Base-by-base conservation (phyloP, 106 monocot genomes). In the Phalaenopsis aphrodite region DNA sequence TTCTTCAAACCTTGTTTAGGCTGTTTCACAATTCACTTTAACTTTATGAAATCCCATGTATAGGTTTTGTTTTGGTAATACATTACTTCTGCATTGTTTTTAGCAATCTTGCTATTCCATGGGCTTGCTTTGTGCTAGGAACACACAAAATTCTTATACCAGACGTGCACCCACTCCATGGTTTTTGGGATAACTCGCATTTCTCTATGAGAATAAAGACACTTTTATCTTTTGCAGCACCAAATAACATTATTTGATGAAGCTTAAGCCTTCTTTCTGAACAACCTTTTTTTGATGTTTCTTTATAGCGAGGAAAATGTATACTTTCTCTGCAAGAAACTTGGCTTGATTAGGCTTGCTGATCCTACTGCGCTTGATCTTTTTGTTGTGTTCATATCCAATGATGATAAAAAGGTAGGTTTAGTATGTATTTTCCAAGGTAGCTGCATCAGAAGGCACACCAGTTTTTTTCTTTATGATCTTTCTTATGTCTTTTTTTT, bases 331-430 rank as follows among this genome's bases (percentile, higher is more conserved):
- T 97, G 96, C 80, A 93, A 92, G 88, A 87, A 88, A 67, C 84
- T 97, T 18, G 75, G 67, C 56, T 41, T 56, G 37, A 42, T 57
- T 41, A 91, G 94, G 76, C 47, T 88, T 81, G 88, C 93, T 56
- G 92, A 90, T 45, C 82, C 88, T 46, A 68, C 55, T 18, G 91
- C 84, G 43, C 30, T n/a, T 78, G 94, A 97, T 89, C 88, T 94
- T 58, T 97, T 94, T 85, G 94, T 89, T 69, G 90, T 86, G 0
- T 92, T 94, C 90, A 89, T 97, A 84, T 97, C 96, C 21, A 97
- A 94, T 77, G 92, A 94, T 71, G 69, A 82, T 68, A 97, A 89
- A 78, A 90, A 84, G 96, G 96, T 85, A 81, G 67, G 18, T 69
- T 75, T 72, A 55, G 45, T 46, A n/a, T 76, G 7, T 66, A 61